These are phyloP conservation scores for Lasiosphaeris hirsuta DNA, from an alignment of 495 filamentous ascomycete genomes.

Conservation along the genomic window DNA sequence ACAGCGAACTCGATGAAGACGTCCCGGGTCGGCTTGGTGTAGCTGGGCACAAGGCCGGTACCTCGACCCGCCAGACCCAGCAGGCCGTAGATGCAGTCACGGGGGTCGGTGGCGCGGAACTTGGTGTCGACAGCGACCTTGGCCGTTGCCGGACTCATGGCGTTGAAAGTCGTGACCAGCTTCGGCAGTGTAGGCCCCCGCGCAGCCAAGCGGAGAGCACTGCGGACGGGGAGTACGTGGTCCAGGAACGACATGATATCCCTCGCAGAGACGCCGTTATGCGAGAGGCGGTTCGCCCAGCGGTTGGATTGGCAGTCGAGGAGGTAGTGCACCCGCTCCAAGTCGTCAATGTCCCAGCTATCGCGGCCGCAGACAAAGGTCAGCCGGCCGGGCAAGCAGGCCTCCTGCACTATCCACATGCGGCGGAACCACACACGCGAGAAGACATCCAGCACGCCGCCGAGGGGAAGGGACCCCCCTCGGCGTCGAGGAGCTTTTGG, in stretches of 20 bases:
- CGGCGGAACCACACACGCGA: neutral
- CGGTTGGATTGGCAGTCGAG: neutral
- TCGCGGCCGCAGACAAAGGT: neutral
- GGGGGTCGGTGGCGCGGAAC: neutral
- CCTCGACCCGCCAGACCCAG: neutral
- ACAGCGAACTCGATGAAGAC: neutral
- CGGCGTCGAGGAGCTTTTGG: too few species aligned
- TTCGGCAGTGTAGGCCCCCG: neutral
- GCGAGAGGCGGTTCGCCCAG: too few species aligned
- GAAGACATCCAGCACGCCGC: neutral
- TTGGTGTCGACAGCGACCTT: neutral
- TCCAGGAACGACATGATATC: neutral
- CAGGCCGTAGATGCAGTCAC: neutral
- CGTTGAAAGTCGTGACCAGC: neutral
- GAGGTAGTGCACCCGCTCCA: neutral
- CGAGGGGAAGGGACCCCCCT: neutral
- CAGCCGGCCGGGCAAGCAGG: neutral
- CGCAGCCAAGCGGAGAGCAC: neutral
- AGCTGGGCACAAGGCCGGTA: neutral
- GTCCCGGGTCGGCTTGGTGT: neutral
- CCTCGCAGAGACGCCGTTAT: too few species aligned
- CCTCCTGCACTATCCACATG: conserved; percentile 4
- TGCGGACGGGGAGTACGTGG: too few species aligned
- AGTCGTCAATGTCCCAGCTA: neutral
- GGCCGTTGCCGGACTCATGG: neutral